These are phyloP conservation scores for Atkinsonella texensis DNA, from an alignment of 2,329 filamentous ascomycete species.

Conservation along the genomic window DNA sequence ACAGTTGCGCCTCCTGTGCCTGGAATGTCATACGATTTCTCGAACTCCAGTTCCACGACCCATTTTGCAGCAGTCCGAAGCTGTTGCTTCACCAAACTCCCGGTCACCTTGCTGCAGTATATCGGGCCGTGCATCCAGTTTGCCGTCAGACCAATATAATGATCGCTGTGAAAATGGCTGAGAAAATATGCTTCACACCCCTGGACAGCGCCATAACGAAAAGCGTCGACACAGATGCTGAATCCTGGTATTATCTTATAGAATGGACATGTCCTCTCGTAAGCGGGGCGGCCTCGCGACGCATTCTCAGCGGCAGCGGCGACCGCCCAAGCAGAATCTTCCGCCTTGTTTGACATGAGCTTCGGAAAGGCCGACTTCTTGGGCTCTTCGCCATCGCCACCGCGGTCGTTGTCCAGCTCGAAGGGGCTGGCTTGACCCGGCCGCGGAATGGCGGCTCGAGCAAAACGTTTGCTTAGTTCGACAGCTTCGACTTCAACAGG, in stretches of 20 bases:
- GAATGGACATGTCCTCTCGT: slow-evolving; percentile 86
- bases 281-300: slow-evolving; percentile 73
- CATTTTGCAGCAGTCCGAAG: slow-evolving; percentile 76
- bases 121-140: slow-evolving; percentile 91
- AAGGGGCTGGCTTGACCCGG: slow-evolving; percentile 78
- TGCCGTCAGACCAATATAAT: slow-evolving; percentile 83
- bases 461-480: slow-evolving; percentile 45
- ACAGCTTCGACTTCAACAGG: slow-evolving; percentile 22
- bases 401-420: slow-evolving; percentile 29
- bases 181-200: slow-evolving; percentile 92
- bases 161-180: slow-evolving; percentile 96
- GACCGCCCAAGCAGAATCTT: slow-evolving; percentile 79
- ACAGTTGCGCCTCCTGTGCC: slow-evolving; percentile 65
- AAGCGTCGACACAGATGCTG: slow-evolving; percentile 88
- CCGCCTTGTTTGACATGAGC: slow-evolving; percentile 84
- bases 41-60: slow-evolving; percentile 77
- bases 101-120: slow-evolving; percentile 90
- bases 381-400: slow-evolving; percentile 18
- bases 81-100: slow-evolving; percentile 76
- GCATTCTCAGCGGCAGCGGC: slow-evolving; percentile 71
- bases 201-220: slow-evolving; percentile 86
- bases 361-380: slow-evolving; percentile 70
- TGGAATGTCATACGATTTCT: slow-evolving; percentile 65
- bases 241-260: slow-evolving; percentile 97
- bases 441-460: slow-evolving; percentile 56